phyloP scores from a whole-genome alignment of 129 eudicot species.

The Saussurea involucrata region DNA sequence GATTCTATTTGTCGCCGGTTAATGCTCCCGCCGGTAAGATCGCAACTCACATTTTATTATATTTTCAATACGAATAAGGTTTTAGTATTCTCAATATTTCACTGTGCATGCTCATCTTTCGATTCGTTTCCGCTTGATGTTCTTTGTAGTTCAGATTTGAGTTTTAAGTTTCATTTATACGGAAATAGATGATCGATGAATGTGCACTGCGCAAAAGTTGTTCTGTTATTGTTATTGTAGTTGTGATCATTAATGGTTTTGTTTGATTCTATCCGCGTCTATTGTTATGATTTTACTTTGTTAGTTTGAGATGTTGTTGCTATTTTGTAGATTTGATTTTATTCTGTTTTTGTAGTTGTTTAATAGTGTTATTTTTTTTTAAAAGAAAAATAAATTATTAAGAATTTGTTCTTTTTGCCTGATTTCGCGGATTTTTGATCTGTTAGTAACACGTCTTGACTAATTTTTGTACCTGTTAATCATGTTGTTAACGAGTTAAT shows the following conservation, averaged over 20 bases:
- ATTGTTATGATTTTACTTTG: slow-evolving; percentile 2
- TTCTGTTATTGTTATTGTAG: background rate
- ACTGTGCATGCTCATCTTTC: slow-evolving; percentile 14
- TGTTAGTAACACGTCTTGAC: slow-evolving; percentile 4
- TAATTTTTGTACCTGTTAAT: background rate
- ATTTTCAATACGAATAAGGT: background rate
- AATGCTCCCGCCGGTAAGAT: slow-evolving; percentile 22
- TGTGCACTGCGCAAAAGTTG: background rate
- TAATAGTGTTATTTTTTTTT: background rate
- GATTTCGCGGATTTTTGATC: background rate
- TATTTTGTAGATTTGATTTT: background rate
- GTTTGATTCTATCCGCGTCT: background rate
- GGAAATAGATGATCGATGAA: slow-evolving; percentile 7
- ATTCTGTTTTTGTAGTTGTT: background rate
- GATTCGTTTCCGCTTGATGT: slow-evolving; percentile 4
- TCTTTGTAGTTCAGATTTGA: background rate
- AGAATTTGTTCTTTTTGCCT: background rate
- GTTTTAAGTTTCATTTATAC: background rate
- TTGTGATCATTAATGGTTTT: slow-evolving; percentile 5
- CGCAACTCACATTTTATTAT: slow-evolving; percentile 14
- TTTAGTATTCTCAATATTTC: background rate
- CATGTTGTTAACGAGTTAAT: background rate
- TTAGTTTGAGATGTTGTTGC: background rate
- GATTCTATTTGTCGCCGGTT: slow-evolving; percentile 5
- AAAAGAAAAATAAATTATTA: background rate